Conservation (phyloP, 345 rosid species). For the Bruguiera sexangula region DNA sequence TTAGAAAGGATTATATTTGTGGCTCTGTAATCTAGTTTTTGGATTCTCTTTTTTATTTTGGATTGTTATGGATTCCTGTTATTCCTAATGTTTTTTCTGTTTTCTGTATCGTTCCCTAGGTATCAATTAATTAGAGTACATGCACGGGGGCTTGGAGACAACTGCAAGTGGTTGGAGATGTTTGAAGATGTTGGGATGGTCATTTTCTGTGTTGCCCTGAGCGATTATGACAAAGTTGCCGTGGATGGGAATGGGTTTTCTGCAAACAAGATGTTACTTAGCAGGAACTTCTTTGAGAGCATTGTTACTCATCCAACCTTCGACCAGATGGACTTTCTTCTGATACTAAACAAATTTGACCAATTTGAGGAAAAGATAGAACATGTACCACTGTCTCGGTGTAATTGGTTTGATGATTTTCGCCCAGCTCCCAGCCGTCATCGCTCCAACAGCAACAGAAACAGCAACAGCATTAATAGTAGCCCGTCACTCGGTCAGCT, state of each 20-base stretch:
- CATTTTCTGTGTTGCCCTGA: constrained; percentile 55
- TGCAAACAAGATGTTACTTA: constrained; percentile 48
- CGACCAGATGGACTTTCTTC: constrained; percentile 45
- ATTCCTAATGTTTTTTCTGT: not conserved
- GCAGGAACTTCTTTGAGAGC: constrained; percentile 51
- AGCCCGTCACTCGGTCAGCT: constrained; percentile 48
- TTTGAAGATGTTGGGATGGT: constrained; percentile 58
- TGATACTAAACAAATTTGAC: constrained; percentile 55
- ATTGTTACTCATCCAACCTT: constrained; percentile 49
- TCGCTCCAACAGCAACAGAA: no score
- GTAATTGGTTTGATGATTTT: constrained; percentile 60
- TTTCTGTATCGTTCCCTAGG: constrained; percentile 22
- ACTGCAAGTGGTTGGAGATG: constrained; percentile 68
- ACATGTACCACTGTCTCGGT: constrained; percentile 38
- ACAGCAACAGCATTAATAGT: constrained; percentile 8
- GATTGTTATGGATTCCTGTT: not conserved
- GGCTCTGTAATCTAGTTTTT: no score
- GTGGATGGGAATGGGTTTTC: constrained; percentile 21
- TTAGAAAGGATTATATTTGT: no score
- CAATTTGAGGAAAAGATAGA: constrained; percentile 46
- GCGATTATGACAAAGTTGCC: constrained; percentile 51
- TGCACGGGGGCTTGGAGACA: constrained; percentile 50
- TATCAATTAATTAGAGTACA: constrained; percentile 54
- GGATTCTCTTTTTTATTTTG: no score
- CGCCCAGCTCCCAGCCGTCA: constrained; percentile 40